Base-by-base conservation (phyloP, 2,329 filamentous ascomycete species). In the Arthroderma sp. region DNA sequence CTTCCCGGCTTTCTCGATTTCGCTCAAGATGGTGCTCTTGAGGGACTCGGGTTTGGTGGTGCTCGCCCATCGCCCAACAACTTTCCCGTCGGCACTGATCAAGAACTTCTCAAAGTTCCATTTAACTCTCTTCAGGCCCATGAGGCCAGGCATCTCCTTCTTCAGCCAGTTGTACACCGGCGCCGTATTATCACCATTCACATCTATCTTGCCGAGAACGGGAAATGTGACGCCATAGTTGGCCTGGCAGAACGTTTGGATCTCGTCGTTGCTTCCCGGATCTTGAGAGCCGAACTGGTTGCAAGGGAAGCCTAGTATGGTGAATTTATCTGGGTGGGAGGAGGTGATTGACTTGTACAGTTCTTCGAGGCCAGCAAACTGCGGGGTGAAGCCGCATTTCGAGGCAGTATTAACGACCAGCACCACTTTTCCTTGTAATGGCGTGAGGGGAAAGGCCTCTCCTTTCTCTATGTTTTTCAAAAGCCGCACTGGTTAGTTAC, bases 101-200 rank as follows among this genome's bases (percentile, higher is more conserved):
- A 98, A 76, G 76, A 96, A 98, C 82, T 98, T 98, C 75, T 98
- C 93, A 77, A 97, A 98, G 77, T 98, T 98, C 93, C 93, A 98
- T 86, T 97, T 96, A 67, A 98, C 79, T 61, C 85, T 75, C 84
- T 94, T 91, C 68, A 97, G 71, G 19, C 93, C 93, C 75, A 97
- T 75, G 57, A 96, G 68, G 21, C 93, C 91, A 0, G 91, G 81
- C 78, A 89, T 86, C 72, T 80, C 75, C 58, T 72, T 73, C 77
- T 85, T 85, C 73, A 85, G 70, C 80, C 80, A 98, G 70, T 87
- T 80, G 72, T 80, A 97, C 38, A 95, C 74, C 0, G 91, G 90
- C 66, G 83, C 82, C 52, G 90, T 86, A 31, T 83, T 78, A 65
- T 86, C 82, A 66, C 93, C 93, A 71, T 98, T 98, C 68, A 97